Base-by-base conservation (phyloP, 2,329 filamentous ascomycete genomes). In the Lithohypha guttulata region DNA sequence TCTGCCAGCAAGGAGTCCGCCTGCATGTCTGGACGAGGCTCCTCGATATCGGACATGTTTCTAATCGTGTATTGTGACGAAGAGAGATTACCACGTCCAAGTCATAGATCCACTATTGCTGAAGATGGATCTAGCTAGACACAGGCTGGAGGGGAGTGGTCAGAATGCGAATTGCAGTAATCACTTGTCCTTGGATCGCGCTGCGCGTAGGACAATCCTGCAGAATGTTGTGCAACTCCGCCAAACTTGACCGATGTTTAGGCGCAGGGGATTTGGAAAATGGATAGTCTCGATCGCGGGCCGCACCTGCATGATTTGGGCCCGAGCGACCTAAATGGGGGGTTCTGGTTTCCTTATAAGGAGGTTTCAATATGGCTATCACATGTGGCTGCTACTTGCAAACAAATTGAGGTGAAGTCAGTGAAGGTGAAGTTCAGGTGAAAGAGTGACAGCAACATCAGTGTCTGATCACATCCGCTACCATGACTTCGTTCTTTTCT, bases 401-500 rank as follows among this genome's bases (percentile, higher is more conserved):
- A 17, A 7, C 32, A 14, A 34, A 8, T 5, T 20, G 6, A 10
- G 13, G 26, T 23, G 26, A 39, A 30, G 3, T 21, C 25, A 30
- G n/a, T 27, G 27, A 29, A 23, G 21, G 4, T 29, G 23, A 28
- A n/a, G 7, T 29, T 7, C 14, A 15, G 15, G 27, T 21, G 18
- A 31, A 20, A 21, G 13, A 3, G 27, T 21, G 18, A 31, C n/a
- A 21, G 13, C 4, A 4, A 11, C 10, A 11, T 22, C 15, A 34
- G 18, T 31, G 26, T 17, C 26, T 30, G 17, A 11, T 35, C n/a
- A 26, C 23, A 13, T 39, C 20, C 13, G 27, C 26, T 17, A 59
- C 41, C 38, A 68, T 68, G 65, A 60, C 64, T 35, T 65, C 60
- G 34, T 68, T 68, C 51, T 66, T 68, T 38, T 64, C 66, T 53